Base-by-base conservation (phyloP, 2,329 filamentous ascomycete species). In the Diaporthe sp. region DNA sequence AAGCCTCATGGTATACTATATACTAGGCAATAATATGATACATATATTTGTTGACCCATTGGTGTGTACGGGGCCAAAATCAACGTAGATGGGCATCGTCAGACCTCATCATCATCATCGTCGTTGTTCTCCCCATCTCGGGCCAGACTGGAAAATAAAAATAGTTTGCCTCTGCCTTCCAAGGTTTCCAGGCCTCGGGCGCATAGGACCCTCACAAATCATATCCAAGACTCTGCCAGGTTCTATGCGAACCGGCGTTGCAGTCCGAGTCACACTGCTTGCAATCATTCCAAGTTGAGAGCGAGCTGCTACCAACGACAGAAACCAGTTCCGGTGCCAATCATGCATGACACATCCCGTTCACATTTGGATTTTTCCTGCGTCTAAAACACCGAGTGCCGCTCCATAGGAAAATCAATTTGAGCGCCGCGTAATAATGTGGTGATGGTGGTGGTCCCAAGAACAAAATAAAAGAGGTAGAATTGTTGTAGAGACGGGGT, bases 21-120 rank as follows among this genome's bases (percentile, higher is more conserved):
- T 65, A 73, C 58, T 57, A 57, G 58, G 71, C 46, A 73, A 65
- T 73, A 72, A 61, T 61, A 44, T 73, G 71, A 65, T 73, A 73
- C 71, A 65, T 44, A 22, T 55, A 42, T 39, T 28, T 42, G 46
- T 44, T 53, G 34, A 19, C 44, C 71, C 34, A 62, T 53, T 34
- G 37, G 31, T 61, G 44, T 61, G 10, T 61, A 39, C 58, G 9
- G 46, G 49, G 60, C 49, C 58, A 15, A 13, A 13, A 19, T 42
- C 22, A 62, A 44, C n/a, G 10, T 39, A 42, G 57, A 37, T 49
- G 49, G 49, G 58, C 58, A 34, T 55, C 28, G 51, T 42, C 25
- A 49, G 44, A 39, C 55, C 55, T 65, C 46, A 73, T 73, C 71
- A 65, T 57, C 25, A 25, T 65, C 46, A 60, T 70, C 60, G 34